A percentile compares a stretch with the other conserved stretches of the same genome.
Evolutionary conservation across 1,284 basidiomycete genomes (phyloP).

Genomic region (Microstroma glucosiphilum): DNA sequence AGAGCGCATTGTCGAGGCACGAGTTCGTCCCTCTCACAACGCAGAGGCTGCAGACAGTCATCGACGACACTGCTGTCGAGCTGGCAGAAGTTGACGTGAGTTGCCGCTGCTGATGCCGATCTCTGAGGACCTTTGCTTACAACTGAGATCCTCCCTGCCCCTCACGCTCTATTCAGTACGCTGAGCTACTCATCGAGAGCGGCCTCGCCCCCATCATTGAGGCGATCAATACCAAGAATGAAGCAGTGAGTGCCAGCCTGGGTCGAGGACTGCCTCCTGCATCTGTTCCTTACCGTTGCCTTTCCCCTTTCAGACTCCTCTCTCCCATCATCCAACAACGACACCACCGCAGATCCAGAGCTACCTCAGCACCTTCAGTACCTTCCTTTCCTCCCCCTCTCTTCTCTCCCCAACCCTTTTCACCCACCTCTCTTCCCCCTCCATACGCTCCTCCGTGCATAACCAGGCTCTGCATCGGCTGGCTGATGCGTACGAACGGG

Average conservation of each 20-base stretch:
- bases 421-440: conserved; percentile 18
- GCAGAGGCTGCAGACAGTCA: no score
- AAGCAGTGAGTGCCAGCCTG: no score
- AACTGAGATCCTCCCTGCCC: no score
- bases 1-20: no score
- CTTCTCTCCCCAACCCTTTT: conserved; percentile 16
- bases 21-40: no score
- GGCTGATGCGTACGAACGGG: conserved; percentile 16
- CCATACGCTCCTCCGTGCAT: conserved; percentile 21
- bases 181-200: background rate
- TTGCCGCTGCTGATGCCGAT: conserved; percentile 12
- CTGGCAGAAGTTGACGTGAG: background rate
- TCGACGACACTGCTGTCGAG: no score
- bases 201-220: conserved; percentile 10
- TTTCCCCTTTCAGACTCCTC: conserved; percentile 7
- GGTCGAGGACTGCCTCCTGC: conserved; percentile 3
- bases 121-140: no score
- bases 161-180: no score
- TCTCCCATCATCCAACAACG: background rate
- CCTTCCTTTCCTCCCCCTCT: conserved; percentile 22
- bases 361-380: conserved; percentile 18
- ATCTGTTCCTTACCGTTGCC: conserved; percentile 4
- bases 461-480: conserved; percentile 17
- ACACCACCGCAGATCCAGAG: conserved; percentile 2
- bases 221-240: background rate